These are phyloP conservation scores for Aspergillus novoparasiticus DNA, from an alignment of 2,329 filamentous ascomycete genomes.

Conservation along the genomic window DNA sequence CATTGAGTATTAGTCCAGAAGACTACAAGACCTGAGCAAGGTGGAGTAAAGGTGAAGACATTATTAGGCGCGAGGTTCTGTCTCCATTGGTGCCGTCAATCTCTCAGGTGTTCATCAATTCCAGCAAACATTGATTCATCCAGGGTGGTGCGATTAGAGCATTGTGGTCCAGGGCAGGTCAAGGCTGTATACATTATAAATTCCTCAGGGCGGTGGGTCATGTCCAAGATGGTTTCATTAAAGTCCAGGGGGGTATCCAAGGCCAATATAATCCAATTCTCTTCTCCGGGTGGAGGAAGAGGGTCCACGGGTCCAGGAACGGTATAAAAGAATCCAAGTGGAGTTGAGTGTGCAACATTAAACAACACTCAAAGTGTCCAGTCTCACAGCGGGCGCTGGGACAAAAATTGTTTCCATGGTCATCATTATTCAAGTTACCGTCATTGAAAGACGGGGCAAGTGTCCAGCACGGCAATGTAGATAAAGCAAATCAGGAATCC, in stretches of 20 bases:
- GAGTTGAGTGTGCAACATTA: constrained; percentile 40
- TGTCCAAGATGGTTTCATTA: background rate
- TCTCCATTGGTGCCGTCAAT: background rate
- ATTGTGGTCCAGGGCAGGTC: background rate
- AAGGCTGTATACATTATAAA: background rate
- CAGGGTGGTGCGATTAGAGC: background rate
- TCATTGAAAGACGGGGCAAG: constrained; percentile 18
- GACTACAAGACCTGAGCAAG: constrained; percentile 5
- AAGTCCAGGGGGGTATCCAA: constrained; percentile 17
- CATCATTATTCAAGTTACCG: constrained; percentile 27
- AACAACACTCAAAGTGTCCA: constrained; percentile 43
- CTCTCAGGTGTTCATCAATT: background rate
- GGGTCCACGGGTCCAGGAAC: constrained; percentile 22
- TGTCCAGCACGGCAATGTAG: constrained; percentile 17
- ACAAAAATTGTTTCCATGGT: constrained; percentile 24
- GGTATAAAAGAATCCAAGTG: constrained; percentile 24
- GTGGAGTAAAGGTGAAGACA: background rate
- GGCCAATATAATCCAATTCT: constrained; percentile 22
- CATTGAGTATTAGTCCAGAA: constrained; percentile 1
- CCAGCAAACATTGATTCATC: background rate
- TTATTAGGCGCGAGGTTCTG: background rate
- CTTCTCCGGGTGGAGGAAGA: constrained; percentile 31
- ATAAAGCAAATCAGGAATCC: constrained; percentile 8
- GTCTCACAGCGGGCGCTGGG: constrained; percentile 37
- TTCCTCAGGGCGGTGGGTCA: background rate